These are phyloP conservation scores for Candida wancherniae DNA, from an alignment of 805 yeast genomes.

Conservation along the genomic window DNA sequence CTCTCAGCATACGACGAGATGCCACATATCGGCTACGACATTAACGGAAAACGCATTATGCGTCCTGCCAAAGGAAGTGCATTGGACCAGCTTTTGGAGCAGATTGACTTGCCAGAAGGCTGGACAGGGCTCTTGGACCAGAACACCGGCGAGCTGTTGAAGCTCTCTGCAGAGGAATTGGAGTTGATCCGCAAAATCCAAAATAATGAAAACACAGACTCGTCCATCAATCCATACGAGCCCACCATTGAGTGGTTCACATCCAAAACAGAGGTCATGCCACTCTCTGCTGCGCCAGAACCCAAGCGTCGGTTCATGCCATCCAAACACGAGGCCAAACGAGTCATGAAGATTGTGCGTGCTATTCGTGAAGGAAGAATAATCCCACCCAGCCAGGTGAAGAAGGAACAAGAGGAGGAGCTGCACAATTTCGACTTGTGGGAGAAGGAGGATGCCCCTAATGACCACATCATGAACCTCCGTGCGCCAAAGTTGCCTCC, in stretches of 20 bases:
- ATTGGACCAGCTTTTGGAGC: slow-evolving; percentile 80
- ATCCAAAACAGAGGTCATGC: slow-evolving; percentile 78
- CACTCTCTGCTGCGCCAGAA: slow-evolving; percentile 89
- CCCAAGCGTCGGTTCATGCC: slow-evolving; percentile 97
- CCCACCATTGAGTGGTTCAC: slow-evolving; percentile 97
- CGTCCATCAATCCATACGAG: slow-evolving; percentile 78
- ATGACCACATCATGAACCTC: slow-evolving; percentile 83
- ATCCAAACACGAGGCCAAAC: slow-evolving; percentile 92
- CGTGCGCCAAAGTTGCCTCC: slow-evolving; percentile 95
- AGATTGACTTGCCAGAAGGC: slow-evolving; percentile 93
- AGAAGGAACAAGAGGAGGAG: slow-evolving; percentile 49
- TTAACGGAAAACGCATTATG: slow-evolving; percentile 97
- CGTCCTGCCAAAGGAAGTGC: slow-evolving; percentile 98
- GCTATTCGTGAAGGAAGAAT: slow-evolving; percentile 97
- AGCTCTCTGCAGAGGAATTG: slow-evolving; percentile 80
- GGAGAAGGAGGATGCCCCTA: slow-evolving; percentile 50
- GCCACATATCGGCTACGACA: slow-evolving; percentile 96
- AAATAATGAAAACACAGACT: slow-evolving; percentile 78
- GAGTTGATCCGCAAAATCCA: slow-evolving; percentile 85
- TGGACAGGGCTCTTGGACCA: slow-evolving; percentile 97
- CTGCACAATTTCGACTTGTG: slow-evolving; percentile 71
- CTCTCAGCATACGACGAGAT: slow-evolving; percentile 90
- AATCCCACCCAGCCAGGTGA: slow-evolving; percentile 62
- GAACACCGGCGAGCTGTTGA: slow-evolving; percentile 79
- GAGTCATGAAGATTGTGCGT: slow-evolving; percentile 91